Base-by-base conservation (phyloP, 495 filamentous ascomycete species). In the Penicillium lagena region DNA sequence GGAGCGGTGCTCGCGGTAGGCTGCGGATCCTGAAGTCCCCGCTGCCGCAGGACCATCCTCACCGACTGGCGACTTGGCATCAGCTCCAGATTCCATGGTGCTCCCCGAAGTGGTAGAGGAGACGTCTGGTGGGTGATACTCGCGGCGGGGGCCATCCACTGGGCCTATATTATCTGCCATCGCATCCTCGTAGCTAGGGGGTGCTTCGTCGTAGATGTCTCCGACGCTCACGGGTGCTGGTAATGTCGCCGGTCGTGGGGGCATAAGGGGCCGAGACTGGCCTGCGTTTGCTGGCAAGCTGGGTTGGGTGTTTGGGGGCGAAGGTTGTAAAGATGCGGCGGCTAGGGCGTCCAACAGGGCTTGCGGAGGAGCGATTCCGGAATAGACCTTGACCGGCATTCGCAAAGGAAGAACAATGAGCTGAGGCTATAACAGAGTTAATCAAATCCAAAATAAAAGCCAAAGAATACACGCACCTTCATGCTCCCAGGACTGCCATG, bases 141-240 rank as follows among this genome's bases (percentile, higher is more conserved):
- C 75, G 52, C 79, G 70, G 59, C 81, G 70, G 47, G 80, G 79
- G 45, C 80, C 81, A 65, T 79, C 72, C 35, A 85, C 65, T 10
- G 81, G 80, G 46, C 72, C 80, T 40, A 94, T 68, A 46, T 81
- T 76, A 51, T 88, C 82, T 37, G 86, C 88, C 69, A 96, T 88
- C 11, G 90, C 88, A 69, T 97, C 91, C 66, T 93, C 86, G 60
- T 94, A 94, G 54, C 84, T 89, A 28, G 88, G 88, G 6, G 77
- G 77, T 9, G 82, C 80, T 11, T 87, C 86, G 12, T 82, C 82
- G 44, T 69, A 69, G 12, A 62, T 62, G 5, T 72, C 60, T 7
- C 66, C 48, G 45, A 66, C n/a, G 27, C 52, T 57, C 9, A 44
- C 42, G 5, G 67, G 49, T 4, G 51, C 47, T 4, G 58, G 53